A percentile compares a stretch with the other conserved stretches of the same genome.
phyloP scores from a whole-genome alignment of 352 stramenopile genomes.

The Albugo candida region DNA sequence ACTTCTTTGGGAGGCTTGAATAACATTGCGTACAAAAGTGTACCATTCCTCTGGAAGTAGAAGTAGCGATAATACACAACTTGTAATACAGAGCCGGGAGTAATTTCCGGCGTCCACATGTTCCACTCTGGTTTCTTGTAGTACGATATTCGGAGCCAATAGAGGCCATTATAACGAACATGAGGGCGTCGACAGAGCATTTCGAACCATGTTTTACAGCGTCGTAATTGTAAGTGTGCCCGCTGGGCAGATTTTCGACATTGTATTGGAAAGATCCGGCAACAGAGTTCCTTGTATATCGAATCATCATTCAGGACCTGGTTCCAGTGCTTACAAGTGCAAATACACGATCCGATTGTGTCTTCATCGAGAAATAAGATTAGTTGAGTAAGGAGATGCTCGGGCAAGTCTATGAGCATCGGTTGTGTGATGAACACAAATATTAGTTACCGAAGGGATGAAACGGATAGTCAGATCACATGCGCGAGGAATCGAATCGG shows the following conservation, averaged over 20 bases:
- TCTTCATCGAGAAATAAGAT: slow-evolving; percentile 60
- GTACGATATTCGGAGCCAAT: slow-evolving; percentile 56
- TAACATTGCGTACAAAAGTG: slow-evolving; percentile 57
- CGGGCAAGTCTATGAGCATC: slow-evolving; percentile 36
- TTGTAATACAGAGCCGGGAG: slow-evolving; percentile 45
- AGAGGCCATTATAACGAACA: slow-evolving; percentile 66
- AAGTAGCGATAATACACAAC: slow-evolving; percentile 76
- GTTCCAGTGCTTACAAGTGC: slow-evolving; percentile 29
- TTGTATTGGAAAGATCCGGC: slow-evolving; percentile 49
- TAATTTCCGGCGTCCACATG: slow-evolving; percentile 52
- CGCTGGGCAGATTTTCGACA: slow-evolving; percentile 21
- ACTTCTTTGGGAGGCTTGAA: slow-evolving; percentile 47
- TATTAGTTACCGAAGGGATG: too few species aligned
- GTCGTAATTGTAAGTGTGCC: slow-evolving; percentile 35
- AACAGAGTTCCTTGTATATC: slow-evolving; percentile 45
- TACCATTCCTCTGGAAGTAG: slow-evolving; percentile 49
- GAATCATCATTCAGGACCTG: slow-evolving; percentile 29
- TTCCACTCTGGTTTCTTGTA: slow-evolving; percentile 75
- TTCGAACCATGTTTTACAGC: slow-evolving; percentile 43
- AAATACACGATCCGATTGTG: slow-evolving; percentile 29
- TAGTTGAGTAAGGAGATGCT: slow-evolving; percentile 44
- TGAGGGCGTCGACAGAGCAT: slow-evolving; percentile 51
- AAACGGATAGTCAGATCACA: too few species aligned
- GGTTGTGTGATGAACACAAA: too few species aligned
- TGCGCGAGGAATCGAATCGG: too few species aligned